phyloP scores from a whole-genome alignment of 176 grass and related monocot species.

The Leersia perrieri region DNA sequence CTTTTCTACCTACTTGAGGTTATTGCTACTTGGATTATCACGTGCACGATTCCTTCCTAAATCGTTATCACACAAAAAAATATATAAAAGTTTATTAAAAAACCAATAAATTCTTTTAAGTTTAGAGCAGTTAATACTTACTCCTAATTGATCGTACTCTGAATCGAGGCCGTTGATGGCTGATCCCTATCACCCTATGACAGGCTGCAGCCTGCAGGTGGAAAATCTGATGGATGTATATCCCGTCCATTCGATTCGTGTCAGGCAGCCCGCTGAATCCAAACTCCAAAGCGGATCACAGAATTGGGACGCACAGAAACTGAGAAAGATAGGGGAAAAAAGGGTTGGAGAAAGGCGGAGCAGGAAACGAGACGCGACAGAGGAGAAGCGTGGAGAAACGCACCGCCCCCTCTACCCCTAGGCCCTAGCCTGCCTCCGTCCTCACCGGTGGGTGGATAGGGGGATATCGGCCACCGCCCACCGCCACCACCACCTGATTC shows the following conservation, averaged over 20 bases:
- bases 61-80: too few species aligned
- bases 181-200: not conserved
- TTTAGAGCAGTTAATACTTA: too few species aligned
- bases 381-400: slow-evolving; percentile 46
- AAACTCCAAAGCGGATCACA: slow-evolving; percentile 41
- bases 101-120: too few species aligned
- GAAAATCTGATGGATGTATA: too few species aligned
- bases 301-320: slow-evolving; percentile 8
- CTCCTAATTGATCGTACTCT: too few species aligned
- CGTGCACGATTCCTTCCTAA: too few species aligned
- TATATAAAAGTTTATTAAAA: too few species aligned
- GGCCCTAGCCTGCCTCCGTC: not conserved
- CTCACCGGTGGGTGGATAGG: slow-evolving; percentile 39
- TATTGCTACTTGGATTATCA: too few species aligned
- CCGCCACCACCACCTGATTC: not conserved
- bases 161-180: not conserved
- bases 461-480: slow-evolving; percentile 32
- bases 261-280: slow-evolving; percentile 17
- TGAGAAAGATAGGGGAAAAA: not conserved
- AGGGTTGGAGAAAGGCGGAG: not conserved
- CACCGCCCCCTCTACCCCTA: not conserved
- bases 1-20: too few species aligned
- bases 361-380: not conserved
- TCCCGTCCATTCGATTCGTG: not conserved
- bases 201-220: too few species aligned